Base-by-base conservation (phyloP, 352 stramenopile genomes). In the Globisporangium cederbergense region DNA sequence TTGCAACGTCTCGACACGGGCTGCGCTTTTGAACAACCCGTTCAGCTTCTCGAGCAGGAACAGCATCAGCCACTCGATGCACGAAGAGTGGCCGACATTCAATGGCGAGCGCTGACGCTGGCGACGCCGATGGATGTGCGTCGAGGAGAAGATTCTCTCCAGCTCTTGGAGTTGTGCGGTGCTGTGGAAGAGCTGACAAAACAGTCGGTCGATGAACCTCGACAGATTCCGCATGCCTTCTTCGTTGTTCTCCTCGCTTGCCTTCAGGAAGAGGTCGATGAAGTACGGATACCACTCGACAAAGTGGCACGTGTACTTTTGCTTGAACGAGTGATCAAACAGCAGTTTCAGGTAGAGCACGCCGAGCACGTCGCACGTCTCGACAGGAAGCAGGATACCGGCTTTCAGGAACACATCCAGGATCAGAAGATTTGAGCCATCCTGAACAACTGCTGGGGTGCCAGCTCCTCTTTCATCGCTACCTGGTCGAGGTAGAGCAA, bases 131-230 rank as follows among this genome's bases (percentile, higher is more conserved):
- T 53, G 43, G 20, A 14, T 36, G 34, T 64, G 49, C 22, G 45
- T 64, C 16, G 61, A 43, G 16, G 62, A 46, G 18, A 88, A 90
- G 0, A 80, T 61, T 4, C 60, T 70, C 52, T 94, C 83, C 10
- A 94, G 73, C 51, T 90, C 79, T 8, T 79, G 75, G 2, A 95
- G 70, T 58, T 95, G 86, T 18, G 82, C 81, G 0, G 83, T 85
- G 58, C 82, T 93, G 62, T 95, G 86, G 64, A 95, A 95, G 10
- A 95, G 73, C 62, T 95, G 86, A 56, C 86, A 95, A 43, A 95
- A 95, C 0, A 95, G 64, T 30, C 86, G 82, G 57, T 95, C 86
- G 49, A 95, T 90, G 70, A 93, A 93, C 10, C 83, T 73, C 49
- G 81, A 91, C 0, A 95, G 70, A 54, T 88, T 89, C 7, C 76